Evolutionary conservation across 495 filamentous ascomycete species (phyloP), one percentile per base, ranked within the genome.

Genomic region (Hypomontagnella monticulosa): DNA sequence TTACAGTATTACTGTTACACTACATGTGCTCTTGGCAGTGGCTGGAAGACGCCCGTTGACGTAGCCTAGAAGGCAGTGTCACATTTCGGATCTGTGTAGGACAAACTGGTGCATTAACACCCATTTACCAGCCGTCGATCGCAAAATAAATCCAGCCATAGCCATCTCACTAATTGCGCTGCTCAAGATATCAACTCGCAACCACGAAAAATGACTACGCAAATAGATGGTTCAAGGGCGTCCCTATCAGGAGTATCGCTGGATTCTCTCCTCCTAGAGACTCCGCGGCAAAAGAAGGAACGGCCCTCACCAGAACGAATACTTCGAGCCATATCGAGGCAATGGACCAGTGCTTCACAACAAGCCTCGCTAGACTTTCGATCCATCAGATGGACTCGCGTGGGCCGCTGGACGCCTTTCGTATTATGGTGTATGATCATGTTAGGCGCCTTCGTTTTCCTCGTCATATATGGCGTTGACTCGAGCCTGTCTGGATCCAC

Each of bases 331-430:
- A 23, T 61, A 1, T 61, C 19, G 14, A 54, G 16, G 32, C 30
- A 54, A n/a, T 54, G 32, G 14, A 40, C 30, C 12, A 7, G 3
- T 0, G 4, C 37, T 27, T 41, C 9, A 14, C 40, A 42, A 61
- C 19, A 44, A 48, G 51, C 12, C 14, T 23, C 2, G 11, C 20
- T 12, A 12, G 43, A 56, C 32, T 3, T 49, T 4, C 27, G 20
- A 7, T 42, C 50, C 16, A 23, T 63, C 37, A 36, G 27, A 36
- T 63, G 60, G 60, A 30, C 34, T 16, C 60, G 52, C 1, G 38
- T 5, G 4, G 51, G 51, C 4, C 34, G 10, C 11, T 57, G 34
- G 60, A 12, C 23, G 3, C n/a, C 34, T 42, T 57, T 41, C 12
- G 10, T 23, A 9, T 15, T 47, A 3, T 61, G 49, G 58, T 40